Base-by-base conservation (phyloP, 2,329 filamentous ascomycete species). In the Clarireedia paspali region DNA sequence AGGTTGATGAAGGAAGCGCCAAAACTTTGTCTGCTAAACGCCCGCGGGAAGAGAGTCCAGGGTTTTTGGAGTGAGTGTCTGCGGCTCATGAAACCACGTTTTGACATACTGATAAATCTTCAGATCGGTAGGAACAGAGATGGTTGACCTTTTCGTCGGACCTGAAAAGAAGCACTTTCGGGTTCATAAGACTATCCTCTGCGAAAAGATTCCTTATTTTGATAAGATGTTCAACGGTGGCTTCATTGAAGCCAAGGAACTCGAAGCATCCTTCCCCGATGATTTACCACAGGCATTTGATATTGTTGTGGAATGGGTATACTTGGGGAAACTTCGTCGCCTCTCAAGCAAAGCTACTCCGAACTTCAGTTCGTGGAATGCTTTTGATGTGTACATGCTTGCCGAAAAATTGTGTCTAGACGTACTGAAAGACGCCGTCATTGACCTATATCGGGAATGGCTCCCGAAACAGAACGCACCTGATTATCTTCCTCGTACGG, bases 131-230 rank as follows among this genome's bases (percentile, higher is more conserved):
- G 55, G 55, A 6, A 49, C 17, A 26, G 53, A 60, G 4, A 60
- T 61, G 34, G 56, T 63, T 4, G 45, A 60, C 4, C 15, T 62
- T 4, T 49, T 56, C 23, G 61, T 62, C n/a, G 60, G 60, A 12
- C 48, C 55, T 0, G 44, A 49, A 3, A 44, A 53, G 15, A 44
- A 26, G 4, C 50, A 40, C 3, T 60, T 60, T 20, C 24, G 39
- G 1, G 26, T 60, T 1, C 52, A 60, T 26, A 57, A 56, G 39
- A 14, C 52, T 2, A 2, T 50, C 6, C 56, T 60, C 5, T 58
- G 50, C n/a, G 20, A 47, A 4, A 53, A 57, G 6, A 47, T 60
- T 6, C 36, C 24, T 7, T 57, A 59, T 30, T 57, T 60, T 34
- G 14, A 48, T 0, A 57, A 39, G 3, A 57, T 60, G 53, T 61